These are phyloP conservation scores for Zygosaccharomyces bisporus DNA, from an alignment of 805 yeast genomes.

Conservation along the genomic window DNA sequence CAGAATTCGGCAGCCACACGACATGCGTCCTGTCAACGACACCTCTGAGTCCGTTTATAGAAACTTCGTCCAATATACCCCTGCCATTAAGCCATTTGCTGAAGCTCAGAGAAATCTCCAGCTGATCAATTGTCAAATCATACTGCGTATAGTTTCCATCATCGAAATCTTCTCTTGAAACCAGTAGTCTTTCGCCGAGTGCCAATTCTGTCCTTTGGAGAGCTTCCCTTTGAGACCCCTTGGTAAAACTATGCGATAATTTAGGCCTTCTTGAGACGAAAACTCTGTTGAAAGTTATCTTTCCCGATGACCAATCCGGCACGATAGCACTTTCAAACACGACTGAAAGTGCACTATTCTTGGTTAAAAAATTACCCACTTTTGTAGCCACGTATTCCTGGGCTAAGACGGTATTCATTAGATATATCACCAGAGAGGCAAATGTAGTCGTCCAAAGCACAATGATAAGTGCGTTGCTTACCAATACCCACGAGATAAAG, in stretches of 20 bases:
- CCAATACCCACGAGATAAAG: conserved; percentile 83
- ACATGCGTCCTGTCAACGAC: conserved; percentile 89
- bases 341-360: conserved; percentile 76
- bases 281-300: conserved; percentile 77
- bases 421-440: conserved; percentile 69
- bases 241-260: conserved; percentile 47
- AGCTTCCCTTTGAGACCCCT: conserved; percentile 73
- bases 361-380: conserved; percentile 79
- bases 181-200: conserved; percentile 28
- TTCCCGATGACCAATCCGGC: conserved; percentile 89
- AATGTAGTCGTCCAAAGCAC: conserved; percentile 90
- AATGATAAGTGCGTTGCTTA: conserved; percentile 79
- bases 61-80: conserved; percentile 79
- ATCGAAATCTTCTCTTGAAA: conserved; percentile 47
- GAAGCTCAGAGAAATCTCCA: conserved; percentile 74
- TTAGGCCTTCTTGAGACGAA: conserved; percentile 79
- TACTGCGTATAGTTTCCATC: conserved; percentile 97
- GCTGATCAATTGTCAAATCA: conserved; percentile 84
- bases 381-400: conserved; percentile 78
- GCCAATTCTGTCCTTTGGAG: conserved; percentile 50
- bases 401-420: conserved; percentile 54
- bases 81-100: conserved; percentile 85
- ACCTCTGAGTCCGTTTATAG: conserved; percentile 83
- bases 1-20: conserved; percentile 74
- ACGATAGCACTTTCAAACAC: conserved; percentile 91